Evolutionary conservation across 768 basidiomycete genomes (phyloP).

Genomic region (Bullera alba): DNA sequence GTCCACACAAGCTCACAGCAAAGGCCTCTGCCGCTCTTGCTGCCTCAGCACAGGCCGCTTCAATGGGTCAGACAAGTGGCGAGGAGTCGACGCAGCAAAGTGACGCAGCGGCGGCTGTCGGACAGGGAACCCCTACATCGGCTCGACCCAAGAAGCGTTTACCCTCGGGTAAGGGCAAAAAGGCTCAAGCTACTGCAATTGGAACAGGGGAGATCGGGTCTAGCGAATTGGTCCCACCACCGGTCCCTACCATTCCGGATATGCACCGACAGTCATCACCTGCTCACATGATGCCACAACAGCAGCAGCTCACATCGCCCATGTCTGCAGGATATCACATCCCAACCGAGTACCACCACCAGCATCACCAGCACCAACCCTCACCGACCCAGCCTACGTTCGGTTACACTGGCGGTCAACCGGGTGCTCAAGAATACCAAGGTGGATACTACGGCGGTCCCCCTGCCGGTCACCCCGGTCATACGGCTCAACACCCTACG

Average conservation of each 20-base stretch:
- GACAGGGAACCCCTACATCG: constrained; percentile 25
- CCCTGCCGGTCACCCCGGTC: constrained; percentile 5
- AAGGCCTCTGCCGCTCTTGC: constrained; percentile 42
- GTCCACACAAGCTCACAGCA: constrained; percentile 43
- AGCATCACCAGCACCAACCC: constrained; percentile 16
- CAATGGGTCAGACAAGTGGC: constrained; percentile 13
- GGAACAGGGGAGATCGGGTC: constrained; percentile 9
- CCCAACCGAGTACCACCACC: constrained; percentile 21
- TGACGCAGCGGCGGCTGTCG: constrained; percentile 16
- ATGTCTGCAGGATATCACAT: constrained; percentile 23
- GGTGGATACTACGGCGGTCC: constrained; percentile 14
- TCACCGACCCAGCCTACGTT: constrained; percentile 7
- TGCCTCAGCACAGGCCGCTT: constrained; percentile 36
- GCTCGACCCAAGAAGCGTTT: constrained; percentile 34
- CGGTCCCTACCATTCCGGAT: constrained; percentile 41
- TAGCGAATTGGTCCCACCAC: constrained; percentile 18
- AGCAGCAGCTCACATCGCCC: constrained; percentile 20
- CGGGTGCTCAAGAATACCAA: constrained; percentile 7
- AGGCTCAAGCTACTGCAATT: constrained; percentile 9
- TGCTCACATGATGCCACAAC: constrained; percentile 4
- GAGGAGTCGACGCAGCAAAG: constrained; percentile 3
- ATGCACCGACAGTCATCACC: constrained; percentile 30
- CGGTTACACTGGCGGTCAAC: constrained; percentile 5
- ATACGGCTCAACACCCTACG: constrained; percentile 9
- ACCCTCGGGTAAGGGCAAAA: constrained; percentile 27